These are phyloP conservation scores for Mortierella sp. DNA, from an alignment of 371 early-diverging fungal genomes.

Conservation along the genomic window DNA sequence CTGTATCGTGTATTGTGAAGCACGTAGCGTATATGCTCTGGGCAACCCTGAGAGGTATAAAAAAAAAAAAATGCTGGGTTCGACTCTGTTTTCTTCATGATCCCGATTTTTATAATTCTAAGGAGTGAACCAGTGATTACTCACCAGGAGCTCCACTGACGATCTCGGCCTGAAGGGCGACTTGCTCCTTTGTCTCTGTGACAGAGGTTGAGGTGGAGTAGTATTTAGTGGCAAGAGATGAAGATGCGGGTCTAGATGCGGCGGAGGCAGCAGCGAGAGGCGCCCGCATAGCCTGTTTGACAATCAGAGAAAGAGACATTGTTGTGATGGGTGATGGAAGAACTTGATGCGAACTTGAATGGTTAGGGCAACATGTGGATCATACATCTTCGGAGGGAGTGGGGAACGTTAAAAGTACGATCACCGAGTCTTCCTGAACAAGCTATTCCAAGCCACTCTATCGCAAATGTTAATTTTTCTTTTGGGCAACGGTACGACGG, in stretches of 20 bases:
- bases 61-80: background rate
- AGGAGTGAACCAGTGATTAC: background rate
- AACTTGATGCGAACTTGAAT: background rate
- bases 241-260: slow-evolving; percentile 17
- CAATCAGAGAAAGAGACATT: slow-evolving; percentile 34
- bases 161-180: slow-evolving; percentile 51
- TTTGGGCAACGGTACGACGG: background rate
- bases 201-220: slow-evolving; percentile 42
- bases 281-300: slow-evolving; percentile 37
- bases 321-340: background rate
- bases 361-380: background rate
- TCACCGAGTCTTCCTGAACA: slow-evolving; percentile 1
- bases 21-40: background rate
- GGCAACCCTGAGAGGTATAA: background rate
- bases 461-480: background rate
- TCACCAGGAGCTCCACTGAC: slow-evolving; percentile 55
- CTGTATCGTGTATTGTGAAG: background rate
- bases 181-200: slow-evolving; percentile 38
- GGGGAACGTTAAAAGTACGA: background rate
- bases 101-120: background rate
- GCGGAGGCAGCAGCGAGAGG: slow-evolving; percentile 28
- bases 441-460: background rate
- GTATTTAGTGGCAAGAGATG: background rate
- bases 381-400: slow-evolving; percentile 4
- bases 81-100: background rate